phyloP scores from a whole-genome alignment of 768 basidiomycete genomes.

The button mushroom (Agaricus bisporus) region DNA sequence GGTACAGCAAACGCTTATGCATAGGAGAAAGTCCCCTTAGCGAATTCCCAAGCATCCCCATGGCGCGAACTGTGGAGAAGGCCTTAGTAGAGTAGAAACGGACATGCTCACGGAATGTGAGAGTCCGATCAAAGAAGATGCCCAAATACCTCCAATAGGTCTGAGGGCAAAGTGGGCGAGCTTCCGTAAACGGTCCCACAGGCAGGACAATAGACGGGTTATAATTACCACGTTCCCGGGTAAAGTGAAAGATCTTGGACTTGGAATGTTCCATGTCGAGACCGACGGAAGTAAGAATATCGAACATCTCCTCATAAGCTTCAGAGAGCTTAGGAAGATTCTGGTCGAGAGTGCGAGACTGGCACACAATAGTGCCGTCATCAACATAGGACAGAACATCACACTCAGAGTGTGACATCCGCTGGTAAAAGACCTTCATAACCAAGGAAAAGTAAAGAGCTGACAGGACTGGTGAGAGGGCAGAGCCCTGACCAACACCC shows the following conservation, averaged over 20 bases:
- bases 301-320: background rate
- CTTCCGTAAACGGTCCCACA: background rate
- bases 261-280: background rate
- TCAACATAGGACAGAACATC: background rate
- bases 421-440: background rate
- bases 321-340: background rate
- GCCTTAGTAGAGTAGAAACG: background rate
- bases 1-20: background rate
- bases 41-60: background rate
- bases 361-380: background rate
- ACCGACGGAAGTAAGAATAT: background rate
- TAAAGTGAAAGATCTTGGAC: background rate
- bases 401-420: background rate
- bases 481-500: constrained; percentile 5
- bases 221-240: background rate
- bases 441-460: background rate
- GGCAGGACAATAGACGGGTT: background rate
- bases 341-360: too few species aligned
- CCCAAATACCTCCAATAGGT: constrained; percentile 2
- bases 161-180: background rate
- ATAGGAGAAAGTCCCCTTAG: background rate
- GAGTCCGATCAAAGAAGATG: background rate
- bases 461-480: background rate
- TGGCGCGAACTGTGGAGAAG: background rate
- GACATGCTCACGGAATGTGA: background rate